Evolutionary conservation across 176 grass and related monocot species (phyloP).

Genomic region (Aegilops sharonensis): DNA sequence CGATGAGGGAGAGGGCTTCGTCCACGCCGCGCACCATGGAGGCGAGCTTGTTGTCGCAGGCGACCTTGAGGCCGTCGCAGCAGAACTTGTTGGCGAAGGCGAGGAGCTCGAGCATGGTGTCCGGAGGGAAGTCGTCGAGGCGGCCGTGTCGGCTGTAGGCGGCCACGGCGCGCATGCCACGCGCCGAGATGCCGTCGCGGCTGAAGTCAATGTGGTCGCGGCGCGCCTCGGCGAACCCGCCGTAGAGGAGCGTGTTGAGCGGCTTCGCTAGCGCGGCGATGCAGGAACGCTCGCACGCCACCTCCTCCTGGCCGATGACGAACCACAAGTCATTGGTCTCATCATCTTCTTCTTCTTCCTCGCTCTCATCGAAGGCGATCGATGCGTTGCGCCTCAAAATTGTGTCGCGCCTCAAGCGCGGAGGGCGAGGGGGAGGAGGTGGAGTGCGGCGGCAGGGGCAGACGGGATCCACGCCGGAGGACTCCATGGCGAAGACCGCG

Average conservation of each 20-base stretch:
- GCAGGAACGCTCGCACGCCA: constrained; percentile 77
- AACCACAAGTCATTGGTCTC: constrained; percentile 84
- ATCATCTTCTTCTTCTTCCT: constrained; percentile 27
- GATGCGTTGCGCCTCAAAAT: constrained; percentile 21
- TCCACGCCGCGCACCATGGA: constrained; percentile 55
- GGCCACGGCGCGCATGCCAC: constrained; percentile 73
- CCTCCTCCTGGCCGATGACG: constrained; percentile 76
- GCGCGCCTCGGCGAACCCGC: constrained; percentile 81
- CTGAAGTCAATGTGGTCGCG: constrained; percentile 81
- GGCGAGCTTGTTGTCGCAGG: constrained; percentile 73
- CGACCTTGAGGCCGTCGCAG: constrained; percentile 74
- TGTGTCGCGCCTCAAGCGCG: constrained; percentile 13
- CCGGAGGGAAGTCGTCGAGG: constrained; percentile 53
- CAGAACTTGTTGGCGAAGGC: constrained; percentile 91
- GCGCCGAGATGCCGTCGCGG: constrained; percentile 65
- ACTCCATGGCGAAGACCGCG: constrained; percentile 41
- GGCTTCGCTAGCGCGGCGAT: constrained; percentile 79
- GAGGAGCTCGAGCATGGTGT: constrained; percentile 73
- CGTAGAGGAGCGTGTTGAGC: constrained; percentile 82
- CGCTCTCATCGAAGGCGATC: not conserved
- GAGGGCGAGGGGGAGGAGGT: not conserved
- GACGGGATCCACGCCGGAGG: constrained; percentile 32
- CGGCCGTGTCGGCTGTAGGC: constrained; percentile 55
- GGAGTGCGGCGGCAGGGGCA: constrained; percentile 62
- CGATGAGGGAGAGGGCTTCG: constrained; percentile 71